Evolutionary conservation across 257 asterid genomes (phyloP).

Genomic region (Catharanthus roseus): DNA sequence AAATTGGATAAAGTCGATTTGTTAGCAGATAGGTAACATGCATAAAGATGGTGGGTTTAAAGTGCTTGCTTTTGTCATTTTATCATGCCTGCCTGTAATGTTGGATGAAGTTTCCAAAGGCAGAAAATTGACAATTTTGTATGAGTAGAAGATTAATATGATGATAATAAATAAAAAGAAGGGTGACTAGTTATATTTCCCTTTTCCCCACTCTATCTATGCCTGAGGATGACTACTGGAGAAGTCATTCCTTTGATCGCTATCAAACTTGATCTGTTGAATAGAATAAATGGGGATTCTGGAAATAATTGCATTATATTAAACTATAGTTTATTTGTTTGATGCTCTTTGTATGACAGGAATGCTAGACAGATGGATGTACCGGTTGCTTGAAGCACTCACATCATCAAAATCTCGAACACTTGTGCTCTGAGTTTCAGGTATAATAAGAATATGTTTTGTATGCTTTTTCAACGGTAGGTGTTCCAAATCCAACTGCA

Average conservation of each 20-base stretch:
- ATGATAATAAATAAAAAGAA: background rate
- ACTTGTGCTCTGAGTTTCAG: constrained; percentile 39
- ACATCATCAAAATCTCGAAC: constrained; percentile 55
- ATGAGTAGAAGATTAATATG: background rate
- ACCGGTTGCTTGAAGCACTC: constrained; percentile 62
- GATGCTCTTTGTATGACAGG: constrained; percentile 38
- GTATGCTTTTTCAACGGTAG: constrained; percentile 9
- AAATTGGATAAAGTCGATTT: background rate
- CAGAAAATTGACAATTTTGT: background rate
- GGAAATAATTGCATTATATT: background rate
- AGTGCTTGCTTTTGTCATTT: background rate
- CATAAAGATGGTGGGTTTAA: background rate
- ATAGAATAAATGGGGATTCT: background rate
- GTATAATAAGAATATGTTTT: constrained; percentile 11
- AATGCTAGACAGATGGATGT: constrained; percentile 95
- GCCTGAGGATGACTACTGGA: too few relatives aligned
- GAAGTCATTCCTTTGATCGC: too few relatives aligned
- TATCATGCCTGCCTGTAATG: background rate
- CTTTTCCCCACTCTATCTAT: too few relatives aligned
- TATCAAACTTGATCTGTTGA: too few relatives aligned
- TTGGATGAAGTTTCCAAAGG: background rate
- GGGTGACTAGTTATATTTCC: background rate
- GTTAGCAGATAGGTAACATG: background rate
- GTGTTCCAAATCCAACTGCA: background rate
- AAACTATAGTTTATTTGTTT: background rate